Base-by-base conservation (phyloP, 257 asterid genomes). In the Ligustrum vulgare region DNA sequence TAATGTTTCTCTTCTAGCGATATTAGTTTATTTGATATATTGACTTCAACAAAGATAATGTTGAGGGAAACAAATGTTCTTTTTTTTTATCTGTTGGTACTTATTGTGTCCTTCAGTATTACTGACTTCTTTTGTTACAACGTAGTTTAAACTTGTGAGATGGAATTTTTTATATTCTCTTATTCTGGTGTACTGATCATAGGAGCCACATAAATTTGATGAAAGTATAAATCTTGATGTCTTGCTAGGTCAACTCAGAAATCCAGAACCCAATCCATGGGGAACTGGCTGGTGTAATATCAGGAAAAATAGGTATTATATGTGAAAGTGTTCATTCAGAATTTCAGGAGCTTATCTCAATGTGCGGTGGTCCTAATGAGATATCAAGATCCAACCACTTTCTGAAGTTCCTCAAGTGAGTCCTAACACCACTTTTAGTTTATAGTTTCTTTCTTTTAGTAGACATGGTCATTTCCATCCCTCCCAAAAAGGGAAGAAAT, bases 321-420 rank as follows among this genome's bases (percentile, higher is more conserved):
- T 92, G 98, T 84, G 88, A 89, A 74, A 93, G 96, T 76, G 99
- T 85, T 75, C 65, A 35, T 74, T 80, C 86, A 47, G 99, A 94
- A 83, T 91, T 91, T 79, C 87, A 86, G 85, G 92, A 89, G 87
- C 91, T 94, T 78, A 80, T 94, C 77, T 80, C 89, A 79, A 91
- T 91, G 93, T 91, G 90, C 67, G 98, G 98, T 62, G 99, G 99
- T 77, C 88, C 94, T 64, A 91, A 83, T 69, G 98, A 94, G 85
- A 94, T 88, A 83, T 66, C 81, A 75, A 86, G 99, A 79, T 92
- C 98, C 58, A 77, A 82, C 75, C 85, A 81, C 83, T 60, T 92
- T 81, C 83, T 91, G 85, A 86, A 89, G 74, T 83, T 82, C 80
- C 88, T 94, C 82, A 89, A 83, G 99, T 92, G 83, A 89, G 93